Evolutionary conservation across 768 basidiomycete species (phyloP), one percentile per base, ranked within the genome.

Genomic region (Trichaptum fuscoviolaceum): DNA sequence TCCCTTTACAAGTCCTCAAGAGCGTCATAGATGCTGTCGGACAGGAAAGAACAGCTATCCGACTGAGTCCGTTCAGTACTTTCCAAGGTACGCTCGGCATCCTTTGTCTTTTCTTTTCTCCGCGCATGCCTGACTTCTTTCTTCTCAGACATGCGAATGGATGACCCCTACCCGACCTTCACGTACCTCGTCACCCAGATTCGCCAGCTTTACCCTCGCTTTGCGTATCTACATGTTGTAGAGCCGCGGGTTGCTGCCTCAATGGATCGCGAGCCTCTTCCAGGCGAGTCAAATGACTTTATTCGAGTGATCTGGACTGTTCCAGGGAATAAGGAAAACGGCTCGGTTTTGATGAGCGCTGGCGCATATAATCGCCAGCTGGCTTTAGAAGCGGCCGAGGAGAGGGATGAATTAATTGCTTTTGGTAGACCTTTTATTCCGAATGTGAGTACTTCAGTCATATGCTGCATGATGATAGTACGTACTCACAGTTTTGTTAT

Each of bases 1-100:
- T 89, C 71, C 67, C 77, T 1, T 74, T 84, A 8, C 81, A 85
- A 70, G 78, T 84, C 65, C 72, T 83, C 42, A 69, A 81, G 7
- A 82, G 82, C 25, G 78, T 86, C 35, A 70, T 72, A 57, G 71
- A 75, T 10, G 79, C 76, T 0, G 77, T 87, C 58, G 85, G 86
- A 1, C 70, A 74, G 27, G 79, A 83, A 52, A 76, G 76, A 25
- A 76, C 77, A 7, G 82, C 75, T 0, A 75, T 85, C 61, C 76
- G 84, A 7, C 58, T 85, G 24, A 80, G 78, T 65, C 83, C 80
- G 5, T 84, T 30, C 30, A 30, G 30, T 30, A 30, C 30, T 8
- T 30, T 30, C 8, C 30, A 67, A 35, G 62, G 63, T 65, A 30
- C 2, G 30, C 30, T 34, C 8, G 30, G 30, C 2, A 3, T 3